Conservation (phyloP, 208 protist genomes). For the Wallacemonas sp. region DNA sequence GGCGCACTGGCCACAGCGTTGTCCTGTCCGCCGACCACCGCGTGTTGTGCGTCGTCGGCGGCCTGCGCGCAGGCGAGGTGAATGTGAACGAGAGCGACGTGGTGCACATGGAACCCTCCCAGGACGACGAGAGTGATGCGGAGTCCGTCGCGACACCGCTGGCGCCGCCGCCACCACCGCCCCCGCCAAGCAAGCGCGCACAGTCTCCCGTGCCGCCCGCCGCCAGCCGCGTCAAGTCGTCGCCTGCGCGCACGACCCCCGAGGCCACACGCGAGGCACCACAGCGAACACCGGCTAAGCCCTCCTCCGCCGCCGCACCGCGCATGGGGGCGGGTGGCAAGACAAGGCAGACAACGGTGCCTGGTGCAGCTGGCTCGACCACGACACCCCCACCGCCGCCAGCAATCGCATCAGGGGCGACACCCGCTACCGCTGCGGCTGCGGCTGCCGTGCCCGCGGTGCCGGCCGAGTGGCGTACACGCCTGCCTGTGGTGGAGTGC, state of each 20-base stretch:
- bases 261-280: no score
- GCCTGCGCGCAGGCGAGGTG: not conserved
- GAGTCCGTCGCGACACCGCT: not conserved
- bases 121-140: constrained; percentile 1
- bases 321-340: not conserved
- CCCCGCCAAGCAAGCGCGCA: constrained; percentile 5
- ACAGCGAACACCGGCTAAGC: no score
- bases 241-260: no score
- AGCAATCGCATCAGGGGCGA: no score
- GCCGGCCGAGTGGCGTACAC: constrained; percentile 13
- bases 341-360: not conserved
- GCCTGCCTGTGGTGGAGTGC: constrained; percentile 17
- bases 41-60: constrained; percentile 27
- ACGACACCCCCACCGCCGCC: no score
- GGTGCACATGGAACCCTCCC: not conserved
- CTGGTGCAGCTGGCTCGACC: no score
- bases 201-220: not conserved
- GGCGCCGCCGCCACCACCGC: not conserved
- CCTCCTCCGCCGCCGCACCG: not conserved
- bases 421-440: no score
- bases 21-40: constrained; percentile 20
- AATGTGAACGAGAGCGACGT: not conserved
- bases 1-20: constrained; percentile 13
- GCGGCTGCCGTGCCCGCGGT: not conserved
- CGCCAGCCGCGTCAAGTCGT: not conserved